These are phyloP conservation scores for Phycomyces nitens DNA, from an alignment of 192 early-diverging fungal genomes.

Conservation along the genomic window DNA sequence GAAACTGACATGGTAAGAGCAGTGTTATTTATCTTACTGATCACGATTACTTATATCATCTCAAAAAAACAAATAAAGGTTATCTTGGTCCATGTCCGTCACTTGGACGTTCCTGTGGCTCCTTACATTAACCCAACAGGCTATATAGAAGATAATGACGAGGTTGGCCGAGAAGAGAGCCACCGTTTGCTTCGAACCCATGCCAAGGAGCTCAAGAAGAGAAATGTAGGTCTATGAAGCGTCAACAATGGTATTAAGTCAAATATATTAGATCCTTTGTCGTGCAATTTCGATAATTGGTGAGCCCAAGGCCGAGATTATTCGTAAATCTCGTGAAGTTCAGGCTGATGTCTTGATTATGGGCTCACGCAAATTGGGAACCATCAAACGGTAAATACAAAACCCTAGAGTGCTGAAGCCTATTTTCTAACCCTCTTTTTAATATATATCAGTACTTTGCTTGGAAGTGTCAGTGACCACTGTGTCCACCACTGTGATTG, in stretches of 20 bases:
- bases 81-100: constrained; percentile 18
- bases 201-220: constrained; percentile 12
- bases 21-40: neutral
- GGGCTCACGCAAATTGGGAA: constrained; percentile 57
- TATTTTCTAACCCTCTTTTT: too few relatives aligned
- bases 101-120: constrained; percentile 12
- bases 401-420: too few relatives aligned
- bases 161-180: constrained; percentile 18
- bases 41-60: too few relatives aligned
- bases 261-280: constrained; percentile 24
- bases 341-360: constrained; percentile 54
- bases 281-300: constrained; percentile 55
- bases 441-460: constrained; percentile 20
- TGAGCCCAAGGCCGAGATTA: constrained; percentile 57
- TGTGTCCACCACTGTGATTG: constrained; percentile 39
- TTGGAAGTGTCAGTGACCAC: constrained; percentile 48
- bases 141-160: constrained; percentile 24
- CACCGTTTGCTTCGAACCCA: constrained; percentile 13
- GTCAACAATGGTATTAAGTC: neutral
- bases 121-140: constrained; percentile 23
- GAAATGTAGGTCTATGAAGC: constrained; percentile 8
- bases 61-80: too few relatives aligned
- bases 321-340: constrained; percentile 50
- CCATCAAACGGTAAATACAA: constrained; percentile 38
- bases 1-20: constrained; percentile 22